Conservation (phyloP, 1,139 yeast species). For the Suhomyces anneliseae region DNA sequence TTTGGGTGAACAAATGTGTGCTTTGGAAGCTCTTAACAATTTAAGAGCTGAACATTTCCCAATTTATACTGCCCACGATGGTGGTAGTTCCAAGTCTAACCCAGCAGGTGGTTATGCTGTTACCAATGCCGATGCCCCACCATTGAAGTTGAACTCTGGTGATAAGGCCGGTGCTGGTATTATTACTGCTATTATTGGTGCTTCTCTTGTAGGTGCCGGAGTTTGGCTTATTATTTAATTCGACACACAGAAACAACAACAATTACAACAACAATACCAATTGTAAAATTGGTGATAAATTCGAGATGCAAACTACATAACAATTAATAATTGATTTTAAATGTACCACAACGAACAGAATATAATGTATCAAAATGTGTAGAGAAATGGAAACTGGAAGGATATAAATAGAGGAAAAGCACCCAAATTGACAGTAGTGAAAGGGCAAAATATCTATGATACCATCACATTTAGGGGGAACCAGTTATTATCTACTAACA, state of each 20-base stretch:
- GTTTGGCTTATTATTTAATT: conserved; percentile 66
- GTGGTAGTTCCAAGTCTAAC: conserved; percentile 48
- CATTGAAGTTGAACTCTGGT: conserved; percentile 55
- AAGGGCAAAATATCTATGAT: too few species aligned
- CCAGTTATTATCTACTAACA: too few species aligned
- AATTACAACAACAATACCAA: too few species aligned
- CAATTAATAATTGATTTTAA: neutral
- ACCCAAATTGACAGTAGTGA: too few species aligned
- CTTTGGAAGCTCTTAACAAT: conserved; percentile 62
- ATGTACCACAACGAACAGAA: neutral
- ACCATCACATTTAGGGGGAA: too few species aligned
- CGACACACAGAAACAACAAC: too few species aligned
- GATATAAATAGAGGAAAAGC: too few species aligned
- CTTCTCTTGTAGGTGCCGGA: conserved; percentile 61
- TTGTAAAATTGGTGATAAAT: too few species aligned
- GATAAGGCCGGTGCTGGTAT: conserved; percentile 90
- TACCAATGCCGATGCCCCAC: conserved; percentile 34
- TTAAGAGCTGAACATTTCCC: conserved; percentile 30
- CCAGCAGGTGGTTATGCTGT: conserved; percentile 51
- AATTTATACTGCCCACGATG: conserved; percentile 41
- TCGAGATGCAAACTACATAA: neutral
- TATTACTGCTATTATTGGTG: conserved; percentile 73
- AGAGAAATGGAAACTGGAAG: too few species aligned
- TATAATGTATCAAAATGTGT: too few species aligned
- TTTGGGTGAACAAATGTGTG: conserved; percentile 76